phyloP scores from a whole-genome alignment of 352 stramenopile species.

The Phytopythium chamaehyphon region DNA sequence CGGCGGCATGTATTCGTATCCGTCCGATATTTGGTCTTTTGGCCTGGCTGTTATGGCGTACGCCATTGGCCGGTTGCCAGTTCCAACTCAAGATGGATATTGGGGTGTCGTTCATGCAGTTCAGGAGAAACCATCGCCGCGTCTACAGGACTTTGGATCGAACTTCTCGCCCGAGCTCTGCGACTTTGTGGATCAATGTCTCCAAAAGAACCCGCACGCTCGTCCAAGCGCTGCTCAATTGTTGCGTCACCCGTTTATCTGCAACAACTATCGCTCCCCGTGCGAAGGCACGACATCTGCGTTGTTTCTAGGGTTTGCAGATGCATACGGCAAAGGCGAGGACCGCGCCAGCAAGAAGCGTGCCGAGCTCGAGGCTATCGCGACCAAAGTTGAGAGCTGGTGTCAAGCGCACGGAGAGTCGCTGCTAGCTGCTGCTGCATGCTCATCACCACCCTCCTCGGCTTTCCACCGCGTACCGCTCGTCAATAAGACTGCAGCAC shows the following conservation, averaged over 20 bases:
- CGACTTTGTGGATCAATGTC: slow-evolving; percentile 75
- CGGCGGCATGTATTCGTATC: slow-evolving; percentile 87
- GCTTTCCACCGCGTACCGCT: slow-evolving; percentile 22
- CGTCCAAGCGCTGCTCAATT: slow-evolving; percentile 46
- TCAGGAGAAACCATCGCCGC: slow-evolving; percentile 69
- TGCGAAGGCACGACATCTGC: slow-evolving; percentile 21
- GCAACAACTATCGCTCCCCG: slow-evolving; percentile 40
- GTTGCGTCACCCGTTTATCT: slow-evolving; percentile 71
- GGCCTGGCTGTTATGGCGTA: slow-evolving; percentile 79
- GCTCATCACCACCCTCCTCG: not conserved
- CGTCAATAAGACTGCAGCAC: slow-evolving; percentile 25
- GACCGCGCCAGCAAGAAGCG: slow-evolving; percentile 2
- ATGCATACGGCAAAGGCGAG: slow-evolving; percentile 23
- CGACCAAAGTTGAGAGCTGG: slow-evolving; percentile 46
- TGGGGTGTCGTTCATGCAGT: slow-evolving; percentile 88
- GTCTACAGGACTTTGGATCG: slow-evolving; percentile 56
- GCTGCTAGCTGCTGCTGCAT: slow-evolving; percentile 23
- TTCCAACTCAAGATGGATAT: slow-evolving; percentile 82
- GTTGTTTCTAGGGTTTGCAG: slow-evolving; percentile 18
- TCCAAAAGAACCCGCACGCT: slow-evolving; percentile 73
- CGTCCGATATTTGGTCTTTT: slow-evolving; percentile 84
- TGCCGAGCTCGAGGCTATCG: slow-evolving; percentile 39
- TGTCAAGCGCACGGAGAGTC: slow-evolving; percentile 40
- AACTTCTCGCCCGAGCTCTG: slow-evolving; percentile 65
- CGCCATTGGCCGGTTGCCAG: slow-evolving; percentile 81